Conservation (phyloP, 2,329 filamentous ascomycete genomes). For the Phaeosphaeria sp. region DNA sequence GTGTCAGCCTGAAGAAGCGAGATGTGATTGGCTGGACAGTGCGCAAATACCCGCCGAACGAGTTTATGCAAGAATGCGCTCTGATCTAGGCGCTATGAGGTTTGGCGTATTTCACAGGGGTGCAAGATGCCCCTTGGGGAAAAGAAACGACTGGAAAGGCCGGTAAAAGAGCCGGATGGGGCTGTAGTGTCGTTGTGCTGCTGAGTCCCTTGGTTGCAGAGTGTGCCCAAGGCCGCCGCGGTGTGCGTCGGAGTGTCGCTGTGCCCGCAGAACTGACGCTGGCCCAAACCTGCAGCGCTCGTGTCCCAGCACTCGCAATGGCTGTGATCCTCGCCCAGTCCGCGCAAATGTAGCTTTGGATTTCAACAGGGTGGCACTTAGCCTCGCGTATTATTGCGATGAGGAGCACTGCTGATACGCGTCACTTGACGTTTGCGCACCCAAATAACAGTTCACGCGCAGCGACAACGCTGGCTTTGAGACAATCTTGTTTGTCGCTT, state of each 20-base stretch:
- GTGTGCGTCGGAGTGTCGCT: slow-evolving; percentile 11
- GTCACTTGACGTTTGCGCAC: slow-evolving; percentile 47
- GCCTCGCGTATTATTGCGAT: slow-evolving; percentile 43
- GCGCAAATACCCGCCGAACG: slow-evolving; percentile 33
- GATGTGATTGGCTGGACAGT: slow-evolving; percentile 37
- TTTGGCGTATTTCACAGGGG: slow-evolving; percentile 38
- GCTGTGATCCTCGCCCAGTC: slow-evolving; percentile 35
- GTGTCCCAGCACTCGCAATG: slow-evolving; percentile 34
- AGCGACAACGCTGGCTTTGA: slow-evolving; percentile 27
- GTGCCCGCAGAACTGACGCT: slow-evolving; percentile 18
- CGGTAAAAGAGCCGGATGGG: slow-evolving; percentile 42
- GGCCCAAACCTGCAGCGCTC: slow-evolving; percentile 28
- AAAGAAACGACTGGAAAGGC: slow-evolving; percentile 28
- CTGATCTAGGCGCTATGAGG: slow-evolving; percentile 43
- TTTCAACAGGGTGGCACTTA: slow-evolving; percentile 38
- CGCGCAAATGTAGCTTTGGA: slow-evolving; percentile 36
- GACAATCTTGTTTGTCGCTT: slow-evolving; percentile 25
- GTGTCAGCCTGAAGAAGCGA: slow-evolving; percentile 18
- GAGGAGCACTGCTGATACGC: slow-evolving; percentile 39
- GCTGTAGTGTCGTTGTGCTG: slow-evolving; percentile 34
- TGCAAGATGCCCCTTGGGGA: slow-evolving; percentile 32
- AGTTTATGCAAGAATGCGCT: slow-evolving; percentile 38
- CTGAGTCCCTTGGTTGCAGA: slow-evolving; percentile 26
- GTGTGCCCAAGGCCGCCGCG: slow-evolving; percentile 15
- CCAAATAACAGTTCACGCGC: slow-evolving; percentile 36